Percentiles rank a stretch among this genome's conserved stretches.
These are phyloP conservation scores for Zancudomyces culisetae DNA, from an alignment of 371 early-diverging fungal species.

Conservation along the genomic window DNA sequence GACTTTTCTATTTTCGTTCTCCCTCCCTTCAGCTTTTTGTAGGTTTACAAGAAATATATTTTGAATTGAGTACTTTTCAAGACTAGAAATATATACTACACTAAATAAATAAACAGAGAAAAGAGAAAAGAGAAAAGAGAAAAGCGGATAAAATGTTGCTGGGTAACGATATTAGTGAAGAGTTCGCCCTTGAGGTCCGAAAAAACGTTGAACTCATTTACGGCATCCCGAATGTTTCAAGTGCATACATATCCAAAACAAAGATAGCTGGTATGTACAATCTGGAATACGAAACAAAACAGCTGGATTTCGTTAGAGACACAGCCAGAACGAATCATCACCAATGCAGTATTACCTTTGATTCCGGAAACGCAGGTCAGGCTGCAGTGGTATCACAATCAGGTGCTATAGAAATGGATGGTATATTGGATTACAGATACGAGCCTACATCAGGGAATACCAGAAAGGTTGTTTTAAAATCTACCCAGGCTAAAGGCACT, in stretches of 20 bases:
- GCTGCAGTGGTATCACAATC: constrained; percentile 13
- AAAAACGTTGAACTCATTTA: constrained; percentile 12
- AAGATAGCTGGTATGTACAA: constrained; percentile 6
- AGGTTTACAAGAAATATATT: no score
- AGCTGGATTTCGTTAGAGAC: constrained; percentile 29
- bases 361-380: constrained; percentile 5
- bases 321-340: constrained; percentile 19
- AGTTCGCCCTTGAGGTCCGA: constrained; percentile 12
- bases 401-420: constrained; percentile 2
- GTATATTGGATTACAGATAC: background rate
- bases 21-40: no score
- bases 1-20: no score
- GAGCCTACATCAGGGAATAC: background rate
- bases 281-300: constrained; percentile 16
- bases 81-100: no score
- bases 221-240: constrained; percentile 6
- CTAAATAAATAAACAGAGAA: no score
- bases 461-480: constrained; percentile 10
- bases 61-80: no score
- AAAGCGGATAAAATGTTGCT: no score
- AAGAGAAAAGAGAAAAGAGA: no score
- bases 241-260: background rate
- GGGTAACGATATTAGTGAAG: no score
- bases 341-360: constrained; percentile 6
- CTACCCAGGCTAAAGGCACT: constrained; percentile 13